Evolutionary conservation across 2,329 filamentous ascomycete species (phyloP).

Genomic region (Stemphylium beticola): DNA sequence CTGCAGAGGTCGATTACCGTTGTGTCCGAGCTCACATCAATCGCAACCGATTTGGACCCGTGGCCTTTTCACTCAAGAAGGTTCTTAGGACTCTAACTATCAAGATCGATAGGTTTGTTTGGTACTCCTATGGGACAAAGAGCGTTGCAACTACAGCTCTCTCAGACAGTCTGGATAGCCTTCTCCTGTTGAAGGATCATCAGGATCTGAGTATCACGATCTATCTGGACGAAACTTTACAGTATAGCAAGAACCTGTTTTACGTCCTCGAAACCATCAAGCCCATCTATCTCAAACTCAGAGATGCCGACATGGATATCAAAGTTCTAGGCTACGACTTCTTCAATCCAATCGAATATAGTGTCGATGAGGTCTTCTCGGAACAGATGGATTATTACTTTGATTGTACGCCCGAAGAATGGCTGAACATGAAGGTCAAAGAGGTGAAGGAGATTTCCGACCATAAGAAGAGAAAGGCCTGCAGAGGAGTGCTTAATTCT

Average conservation of each 20-base stretch:
- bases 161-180: slow-evolving; percentile 8
- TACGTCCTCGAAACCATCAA: slow-evolving; percentile 9
- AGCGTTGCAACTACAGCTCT: neutral
- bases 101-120: neutral
- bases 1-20: slow-evolving; percentile 8
- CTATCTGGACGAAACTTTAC: slow-evolving; percentile 1
- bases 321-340: slow-evolving; percentile 13
- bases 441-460: slow-evolving; percentile 6
- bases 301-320: slow-evolving; percentile 1
- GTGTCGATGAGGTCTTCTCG: neutral
- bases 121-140: neutral
- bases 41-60: slow-evolving; percentile 2
- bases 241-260: slow-evolving; percentile 4
- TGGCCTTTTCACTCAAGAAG: neutral
- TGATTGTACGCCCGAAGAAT: slow-evolving; percentile 6
- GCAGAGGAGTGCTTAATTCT: neutral
- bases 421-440: slow-evolving; percentile 12
- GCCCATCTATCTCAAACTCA: neutral
- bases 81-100: slow-evolving; percentile 8
- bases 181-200: slow-evolving; percentile 8
- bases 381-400: slow-evolving; percentile 18
- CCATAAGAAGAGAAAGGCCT: neutral
- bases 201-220: slow-evolving; percentile 1
- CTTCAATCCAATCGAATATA: slow-evolving; percentile 5
- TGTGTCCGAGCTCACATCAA: slow-evolving; percentile 6